These are phyloP conservation scores for Amanita muscaria DNA, from an alignment of 768 basidiomycete species.

Conservation along the genomic window DNA sequence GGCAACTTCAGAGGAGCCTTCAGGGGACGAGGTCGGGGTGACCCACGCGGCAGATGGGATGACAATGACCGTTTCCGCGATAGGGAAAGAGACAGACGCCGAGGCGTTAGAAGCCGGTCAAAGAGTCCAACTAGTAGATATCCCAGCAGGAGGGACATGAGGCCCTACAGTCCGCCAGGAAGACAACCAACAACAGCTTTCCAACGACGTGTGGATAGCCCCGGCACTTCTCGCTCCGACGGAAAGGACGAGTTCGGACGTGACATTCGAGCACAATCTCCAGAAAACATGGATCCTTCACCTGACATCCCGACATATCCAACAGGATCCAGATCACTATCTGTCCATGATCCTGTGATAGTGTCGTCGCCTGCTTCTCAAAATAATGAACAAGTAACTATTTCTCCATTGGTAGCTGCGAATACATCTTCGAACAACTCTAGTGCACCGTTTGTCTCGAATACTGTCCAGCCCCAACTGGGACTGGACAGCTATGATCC, in stretches of 20 bases:
- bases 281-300: conserved; percentile 22
- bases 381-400: conserved; percentile 37
- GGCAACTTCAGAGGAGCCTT: conserved; percentile 45
- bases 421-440: conserved; percentile 47
- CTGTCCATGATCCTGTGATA: conserved; percentile 28
- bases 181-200: conserved; percentile 29
- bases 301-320: conserved; percentile 18
- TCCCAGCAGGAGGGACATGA: conserved; percentile 39
- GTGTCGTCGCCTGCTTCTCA: conserved; percentile 32
- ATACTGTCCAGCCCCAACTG: conserved; percentile 24
- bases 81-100: conserved; percentile 35
- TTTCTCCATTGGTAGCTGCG: conserved; percentile 43
- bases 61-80: conserved; percentile 46
- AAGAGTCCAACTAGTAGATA: conserved; percentile 63
- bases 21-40: conserved; percentile 54
- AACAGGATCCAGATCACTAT: conserved; percentile 13
- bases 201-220: conserved; percentile 18
- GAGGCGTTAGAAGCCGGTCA: conserved; percentile 57
- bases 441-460: conserved; percentile 31
- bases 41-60: conserved; percentile 43
- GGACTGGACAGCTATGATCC: conserved; percentile 67
- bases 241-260: conserved; percentile 84
- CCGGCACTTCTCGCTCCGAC: conserved; percentile 19
- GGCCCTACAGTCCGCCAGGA: conserved; percentile 53
- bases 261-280: conserved; percentile 57